Conservation (phyloP, 2,329 filamentous ascomycete genomes). For the Beauveria sp. region DNA sequence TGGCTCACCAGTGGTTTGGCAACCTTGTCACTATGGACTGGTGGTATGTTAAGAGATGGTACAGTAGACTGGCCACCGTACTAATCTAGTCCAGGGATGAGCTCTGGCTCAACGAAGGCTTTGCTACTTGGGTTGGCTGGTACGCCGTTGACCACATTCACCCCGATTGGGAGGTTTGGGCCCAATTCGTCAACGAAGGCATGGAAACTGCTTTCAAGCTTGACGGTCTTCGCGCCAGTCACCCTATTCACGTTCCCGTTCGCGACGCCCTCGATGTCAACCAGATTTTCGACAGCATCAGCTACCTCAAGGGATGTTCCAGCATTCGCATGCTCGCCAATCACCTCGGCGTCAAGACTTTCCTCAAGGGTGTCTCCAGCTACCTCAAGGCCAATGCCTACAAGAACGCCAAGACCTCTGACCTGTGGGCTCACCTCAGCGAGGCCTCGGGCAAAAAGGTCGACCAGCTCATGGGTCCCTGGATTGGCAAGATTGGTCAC, state of each 20-base stretch:
- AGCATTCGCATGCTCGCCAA: slow-evolving; percentile 93
- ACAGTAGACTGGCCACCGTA: neutral
- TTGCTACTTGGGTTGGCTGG: slow-evolving; percentile 98
- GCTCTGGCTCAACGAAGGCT: slow-evolving; percentile 91
- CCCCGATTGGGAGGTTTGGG: slow-evolving; percentile 97
- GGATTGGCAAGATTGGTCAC: slow-evolving; percentile 94
- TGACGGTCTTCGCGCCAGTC: slow-evolving; percentile 82
- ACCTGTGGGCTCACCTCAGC: slow-evolving; percentile 82
- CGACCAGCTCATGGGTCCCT: slow-evolving; percentile 79
- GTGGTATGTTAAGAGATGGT: slow-evolving; percentile 43
- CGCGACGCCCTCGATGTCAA: slow-evolving; percentile 91
- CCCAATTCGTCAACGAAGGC: slow-evolving; percentile 91
- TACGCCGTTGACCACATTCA: slow-evolving; percentile 83
- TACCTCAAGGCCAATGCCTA: slow-evolving; percentile 88
- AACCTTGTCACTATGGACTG: slow-evolving; percentile 96
- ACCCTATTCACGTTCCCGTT: slow-evolving; percentile 94
- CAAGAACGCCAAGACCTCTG: slow-evolving; percentile 81
- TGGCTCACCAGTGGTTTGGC: slow-evolving; percentile 94
- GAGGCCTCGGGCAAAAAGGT: slow-evolving; percentile 85
- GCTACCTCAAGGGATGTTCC: slow-evolving; percentile 92
- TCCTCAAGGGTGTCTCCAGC: slow-evolving; percentile 80
- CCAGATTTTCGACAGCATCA: slow-evolving; percentile 96
- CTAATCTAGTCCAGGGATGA: slow-evolving; percentile 43
- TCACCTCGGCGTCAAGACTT: slow-evolving; percentile 79
- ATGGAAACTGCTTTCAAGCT: slow-evolving; percentile 87